These are phyloP conservation scores for Rheum nobile DNA, from an alignment of 148 eudicot genomes.

Conservation along the genomic window DNA sequence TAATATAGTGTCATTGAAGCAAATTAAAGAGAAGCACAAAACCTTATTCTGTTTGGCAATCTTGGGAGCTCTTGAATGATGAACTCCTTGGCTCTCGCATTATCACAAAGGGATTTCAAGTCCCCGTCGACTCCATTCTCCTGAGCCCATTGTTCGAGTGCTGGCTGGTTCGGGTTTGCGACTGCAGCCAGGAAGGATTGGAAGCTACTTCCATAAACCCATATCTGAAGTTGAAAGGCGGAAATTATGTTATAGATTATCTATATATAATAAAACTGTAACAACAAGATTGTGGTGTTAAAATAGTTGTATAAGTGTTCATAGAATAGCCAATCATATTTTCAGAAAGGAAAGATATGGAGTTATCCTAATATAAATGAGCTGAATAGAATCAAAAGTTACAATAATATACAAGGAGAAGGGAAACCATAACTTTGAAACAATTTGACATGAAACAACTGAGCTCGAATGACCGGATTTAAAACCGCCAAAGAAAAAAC, in stretches of 20 bases:
- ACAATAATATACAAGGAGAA: too few species aligned
- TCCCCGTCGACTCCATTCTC: slow-evolving; percentile 46
- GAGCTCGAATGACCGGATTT: too few species aligned
- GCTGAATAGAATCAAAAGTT: too few species aligned
- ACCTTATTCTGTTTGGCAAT: slow-evolving; percentile 75
- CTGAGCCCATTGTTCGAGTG: slow-evolving; percentile 54
- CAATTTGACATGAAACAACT: too few species aligned
- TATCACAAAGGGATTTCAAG: slow-evolving; percentile 47
- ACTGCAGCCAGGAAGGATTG: slow-evolving; percentile 63
- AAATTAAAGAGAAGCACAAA: not conserved
- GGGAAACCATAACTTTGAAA: too few species aligned
- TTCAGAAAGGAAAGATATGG: too few species aligned
- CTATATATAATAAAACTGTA: not conserved
- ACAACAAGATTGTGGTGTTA: not conserved
- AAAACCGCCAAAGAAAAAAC: too few species aligned
- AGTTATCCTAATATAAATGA: too few species aligned
- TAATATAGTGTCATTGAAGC: too few species aligned
- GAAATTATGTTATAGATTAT: not conserved
- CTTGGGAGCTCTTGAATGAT: slow-evolving; percentile 48
- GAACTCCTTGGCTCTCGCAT: slow-evolving; percentile 51
- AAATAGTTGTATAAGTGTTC: too few species aligned
- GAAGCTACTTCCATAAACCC: slow-evolving; percentile 79
- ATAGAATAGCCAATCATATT: too few species aligned
- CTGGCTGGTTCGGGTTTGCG: slow-evolving; percentile 52
- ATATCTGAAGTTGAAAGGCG: slow-evolving; percentile 30